Conservation (phyloP, 169 alveolate genomes). For the Plasmodium falciparum region DNA sequence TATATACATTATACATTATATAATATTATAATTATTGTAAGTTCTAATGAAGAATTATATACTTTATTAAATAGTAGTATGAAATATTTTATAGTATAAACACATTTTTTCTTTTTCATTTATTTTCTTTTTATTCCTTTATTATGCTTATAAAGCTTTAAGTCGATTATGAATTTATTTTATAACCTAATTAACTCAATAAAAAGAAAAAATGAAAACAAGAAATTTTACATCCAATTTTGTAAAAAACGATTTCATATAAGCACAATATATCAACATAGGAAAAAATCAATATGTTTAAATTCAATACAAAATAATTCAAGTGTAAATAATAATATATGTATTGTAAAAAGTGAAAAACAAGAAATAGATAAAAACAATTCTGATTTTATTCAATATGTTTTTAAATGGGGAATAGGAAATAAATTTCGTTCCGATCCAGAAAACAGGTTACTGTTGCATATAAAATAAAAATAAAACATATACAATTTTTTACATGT, state of each 20-base stretch:
- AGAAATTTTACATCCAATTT: neutral
- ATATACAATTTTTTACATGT: neutral
- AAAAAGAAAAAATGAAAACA: slow-evolving; percentile 1
- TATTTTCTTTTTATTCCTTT: too few relatives aligned
- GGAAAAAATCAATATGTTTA: slow-evolving; percentile 41
- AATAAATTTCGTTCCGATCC: slow-evolving; percentile 83
- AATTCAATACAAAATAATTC: slow-evolving; percentile 10
- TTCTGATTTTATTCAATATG: slow-evolving; percentile 77
- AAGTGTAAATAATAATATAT: neutral
- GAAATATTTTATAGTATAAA: too few relatives aligned
- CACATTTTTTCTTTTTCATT: too few relatives aligned
- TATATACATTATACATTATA: too few relatives aligned
- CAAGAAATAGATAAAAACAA: slow-evolving; percentile 14
- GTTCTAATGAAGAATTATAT: too few relatives aligned
- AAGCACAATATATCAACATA: slow-evolving; percentile 27
- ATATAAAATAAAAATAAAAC: slow-evolving; percentile 12
- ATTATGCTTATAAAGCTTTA: neutral
- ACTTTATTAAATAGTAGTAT: too few relatives aligned
- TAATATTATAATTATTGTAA: too few relatives aligned
- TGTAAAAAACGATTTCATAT: slow-evolving; percentile 17
- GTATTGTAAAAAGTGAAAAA: neutral
- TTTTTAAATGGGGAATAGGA: slow-evolving; percentile 88
- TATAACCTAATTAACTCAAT: neutral
- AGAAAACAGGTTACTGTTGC: slow-evolving; percentile 78
- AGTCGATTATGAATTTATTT: slow-evolving; percentile 15